Percentiles rank a stretch among this genome's conserved stretches.
These are phyloP conservation scores for Exserohilum rostratum DNA, from an alignment of 2,329 filamentous ascomycete species.

Conservation along the genomic window DNA sequence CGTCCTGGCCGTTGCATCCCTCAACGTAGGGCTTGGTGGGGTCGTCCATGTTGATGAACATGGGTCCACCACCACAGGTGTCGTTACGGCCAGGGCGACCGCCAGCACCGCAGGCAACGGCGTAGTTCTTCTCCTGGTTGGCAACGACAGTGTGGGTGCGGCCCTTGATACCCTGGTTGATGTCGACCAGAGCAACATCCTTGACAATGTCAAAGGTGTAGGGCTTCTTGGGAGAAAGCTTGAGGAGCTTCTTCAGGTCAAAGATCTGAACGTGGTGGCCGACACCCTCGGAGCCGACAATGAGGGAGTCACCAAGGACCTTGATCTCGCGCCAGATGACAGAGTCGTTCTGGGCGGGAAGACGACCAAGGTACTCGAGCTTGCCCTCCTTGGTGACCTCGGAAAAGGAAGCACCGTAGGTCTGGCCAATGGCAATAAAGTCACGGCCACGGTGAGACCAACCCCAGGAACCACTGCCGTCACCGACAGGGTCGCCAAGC, in stretches of 20 bases:
- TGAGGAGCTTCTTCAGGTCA: slow-evolving; percentile 57
- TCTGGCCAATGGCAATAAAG: slow-evolving; percentile 61
- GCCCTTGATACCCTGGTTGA: slow-evolving; percentile 34
- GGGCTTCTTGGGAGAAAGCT: slow-evolving; percentile 40
- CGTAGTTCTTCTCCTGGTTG: slow-evolving; percentile 45
- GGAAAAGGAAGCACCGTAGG: slow-evolving; percentile 62
- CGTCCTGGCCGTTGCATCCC: slow-evolving; percentile 62
- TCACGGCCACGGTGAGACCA: slow-evolving; percentile 61
- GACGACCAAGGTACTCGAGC: slow-evolving; percentile 60
- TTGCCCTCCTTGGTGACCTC: slow-evolving; percentile 58
- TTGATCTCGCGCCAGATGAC: slow-evolving; percentile 62
- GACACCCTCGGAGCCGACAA: slow-evolving; percentile 49
- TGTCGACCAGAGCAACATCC: slow-evolving; percentile 40
- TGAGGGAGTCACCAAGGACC: slow-evolving; percentile 47
- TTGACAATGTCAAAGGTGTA: slow-evolving; percentile 36
- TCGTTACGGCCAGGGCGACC: slow-evolving; percentile 38
- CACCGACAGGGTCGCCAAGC: slow-evolving; percentile 55
- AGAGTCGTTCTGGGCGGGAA: slow-evolving; percentile 54
- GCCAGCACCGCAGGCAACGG: slow-evolving; percentile 42
- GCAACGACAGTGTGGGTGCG: slow-evolving; percentile 46
- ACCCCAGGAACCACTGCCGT: slow-evolving; percentile 58
- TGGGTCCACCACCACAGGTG: slow-evolving; percentile 59
- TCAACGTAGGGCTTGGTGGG: slow-evolving; percentile 53
- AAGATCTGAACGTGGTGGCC: slow-evolving; percentile 66
- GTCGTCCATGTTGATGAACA: slow-evolving; percentile 65